Evolutionary conservation across 345 rosid species (phyloP), one percentile per base, ranked within the genome.

Genomic region (Brassica juncea): DNA sequence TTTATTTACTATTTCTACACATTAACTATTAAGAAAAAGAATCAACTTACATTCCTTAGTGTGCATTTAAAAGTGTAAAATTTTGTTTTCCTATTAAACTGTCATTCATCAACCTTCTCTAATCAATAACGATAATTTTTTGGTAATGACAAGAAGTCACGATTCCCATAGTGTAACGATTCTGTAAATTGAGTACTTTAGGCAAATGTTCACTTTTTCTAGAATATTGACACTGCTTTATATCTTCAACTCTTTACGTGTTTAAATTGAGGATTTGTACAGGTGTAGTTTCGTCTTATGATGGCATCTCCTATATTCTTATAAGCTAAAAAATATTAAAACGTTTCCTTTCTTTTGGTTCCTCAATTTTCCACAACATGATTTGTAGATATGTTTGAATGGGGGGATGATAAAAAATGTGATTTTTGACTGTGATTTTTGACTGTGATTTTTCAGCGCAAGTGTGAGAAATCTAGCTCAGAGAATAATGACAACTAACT

Each of bases 361-460:
- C 68, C 73, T 35, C 49, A 16, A 65, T 66, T 55, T 75, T 75
- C 27, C 63, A 57, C 55, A 54, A 55, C 72, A 75, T 37, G 54
- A 66, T 21, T 73, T 47, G 16, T 64, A 66, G 44, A 54, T 21
- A 55, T 55, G 23, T 55, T 15, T 23, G 5, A 42, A 42, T 10
- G 47, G 47, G 14, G 3, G 47, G 10, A 39, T 9, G 47, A 10
- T 39, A 39, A 3, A 39, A 39, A 37, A 37, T 37, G 42, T 37
- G 42, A 37, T 37, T 37, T 37, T 37, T 39, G 47, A 39, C 12
- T 39, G 14, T 39, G 14, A 42, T 42, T 42, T 42, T 42, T 42
- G n/a, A 39, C 12, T 39, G 14, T 39, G 14, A 42, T 42, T 42
- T 42, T 42, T 42, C 49, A 42, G 49, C 49, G 49, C 49, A 42